Evolutionary conservation across 2,329 filamentous ascomycete genomes (phyloP).

Genomic region (Akanthomyces uredinophilus): DNA sequence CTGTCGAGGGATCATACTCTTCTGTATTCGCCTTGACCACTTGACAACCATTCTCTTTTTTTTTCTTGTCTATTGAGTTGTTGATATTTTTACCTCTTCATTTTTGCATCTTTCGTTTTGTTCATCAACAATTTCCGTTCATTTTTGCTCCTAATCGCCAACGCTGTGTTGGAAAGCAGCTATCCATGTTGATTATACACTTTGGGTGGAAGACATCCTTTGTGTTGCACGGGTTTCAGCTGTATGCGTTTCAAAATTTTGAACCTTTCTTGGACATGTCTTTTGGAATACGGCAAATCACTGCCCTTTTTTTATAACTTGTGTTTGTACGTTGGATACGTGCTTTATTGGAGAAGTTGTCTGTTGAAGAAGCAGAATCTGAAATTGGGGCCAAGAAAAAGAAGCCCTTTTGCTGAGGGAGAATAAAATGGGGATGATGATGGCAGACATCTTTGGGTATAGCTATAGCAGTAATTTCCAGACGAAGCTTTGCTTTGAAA

Average conservation of each 20-base stretch:
- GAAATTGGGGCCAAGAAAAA: neutral
- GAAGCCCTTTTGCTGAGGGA: neutral
- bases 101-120: conserved; percentile 5
- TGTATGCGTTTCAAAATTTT: neutral
- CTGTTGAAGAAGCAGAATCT: neutral
- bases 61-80: conserved; percentile 10
- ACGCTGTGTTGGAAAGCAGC: neutral
- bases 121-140: conserved; percentile 13
- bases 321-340: conserved; percentile 8
- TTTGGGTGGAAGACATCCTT: neutral
- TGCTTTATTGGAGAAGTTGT: neutral
- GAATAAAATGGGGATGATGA: neutral
- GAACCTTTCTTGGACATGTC: conserved; percentile 10
- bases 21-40: conserved; percentile 20
- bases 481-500: conserved; percentile 10
- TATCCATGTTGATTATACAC: conserved; percentile 27
- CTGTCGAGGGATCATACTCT: conserved; percentile 17
- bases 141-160: conserved; percentile 9
- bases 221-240: neutral
- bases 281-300: neutral
- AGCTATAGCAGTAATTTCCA: conserved; percentile 11
- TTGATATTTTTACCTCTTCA: conserved; percentile 4
- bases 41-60: conserved; percentile 15
- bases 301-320: neutral
- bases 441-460: conserved; percentile 3